Evolutionary conservation across 176 grass and related monocot genomes (phyloP).

Genomic region (Triticum urartu): DNA sequence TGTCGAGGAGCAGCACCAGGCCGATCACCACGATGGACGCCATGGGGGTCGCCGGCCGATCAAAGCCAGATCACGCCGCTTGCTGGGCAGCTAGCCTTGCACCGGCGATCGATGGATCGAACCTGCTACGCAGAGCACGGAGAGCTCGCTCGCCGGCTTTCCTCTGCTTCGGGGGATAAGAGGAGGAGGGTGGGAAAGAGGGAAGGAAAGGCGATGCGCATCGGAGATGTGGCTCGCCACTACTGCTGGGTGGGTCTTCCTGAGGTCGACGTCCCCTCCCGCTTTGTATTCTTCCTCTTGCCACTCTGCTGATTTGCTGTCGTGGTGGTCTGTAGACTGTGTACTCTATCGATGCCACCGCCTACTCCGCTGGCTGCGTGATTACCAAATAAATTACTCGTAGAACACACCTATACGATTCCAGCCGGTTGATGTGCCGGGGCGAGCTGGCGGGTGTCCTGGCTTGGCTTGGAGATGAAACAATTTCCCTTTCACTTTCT

Average conservation of each 20-base stretch:
- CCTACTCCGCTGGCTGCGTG: too few species aligned
- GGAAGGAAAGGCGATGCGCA: neutral
- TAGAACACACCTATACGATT: too few species aligned
- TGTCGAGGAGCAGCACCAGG: slow-evolving; percentile 51
- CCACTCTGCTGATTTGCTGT: too few species aligned
- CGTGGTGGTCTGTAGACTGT: too few species aligned
- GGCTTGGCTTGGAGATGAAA: too few species aligned
- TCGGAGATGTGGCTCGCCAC: neutral
- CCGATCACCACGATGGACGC: slow-evolving; percentile 41
- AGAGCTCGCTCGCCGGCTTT: neutral
- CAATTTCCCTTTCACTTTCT: too few species aligned
- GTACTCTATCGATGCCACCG: too few species aligned
- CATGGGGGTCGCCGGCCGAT: slow-evolving; percentile 7
- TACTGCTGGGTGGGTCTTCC: neutral
- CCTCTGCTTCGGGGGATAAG: neutral
- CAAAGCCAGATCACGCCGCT: too few species aligned
- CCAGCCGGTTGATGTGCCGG: too few species aligned
- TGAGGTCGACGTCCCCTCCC: slow-evolving; percentile 10
- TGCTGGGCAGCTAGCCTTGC: neutral
- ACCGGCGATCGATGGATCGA: neutral
- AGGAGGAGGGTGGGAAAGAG: neutral
- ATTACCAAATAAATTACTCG: too few species aligned
- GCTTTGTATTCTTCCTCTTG: too few species aligned
- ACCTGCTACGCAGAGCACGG: neutral
- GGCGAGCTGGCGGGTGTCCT: too few species aligned